phyloP scores from a whole-genome alignment of 805 yeast genomes.

The Candida nitratophila region DNA sequence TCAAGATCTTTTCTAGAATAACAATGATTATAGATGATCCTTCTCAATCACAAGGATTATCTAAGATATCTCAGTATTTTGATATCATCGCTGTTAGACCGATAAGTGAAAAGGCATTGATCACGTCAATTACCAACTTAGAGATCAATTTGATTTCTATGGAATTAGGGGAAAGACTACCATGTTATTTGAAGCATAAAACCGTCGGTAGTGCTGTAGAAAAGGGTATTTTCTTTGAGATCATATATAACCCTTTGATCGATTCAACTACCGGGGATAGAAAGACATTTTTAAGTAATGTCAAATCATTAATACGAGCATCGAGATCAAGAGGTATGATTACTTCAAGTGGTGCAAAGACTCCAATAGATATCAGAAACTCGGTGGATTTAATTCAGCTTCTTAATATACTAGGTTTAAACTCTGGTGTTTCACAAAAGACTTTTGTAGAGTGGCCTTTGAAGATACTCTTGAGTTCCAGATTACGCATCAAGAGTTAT shows the following conservation, averaged over 20 bases:
- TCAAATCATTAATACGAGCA: conserved; percentile 70
- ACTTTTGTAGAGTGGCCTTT: conserved; percentile 56
- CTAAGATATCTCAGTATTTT: conserved; percentile 39
- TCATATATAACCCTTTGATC: conserved; percentile 56
- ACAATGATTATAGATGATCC: conserved; percentile 77
- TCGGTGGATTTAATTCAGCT: conserved; percentile 64
- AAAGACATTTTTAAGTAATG: conserved; percentile 56
- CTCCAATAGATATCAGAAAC: conserved; percentile 53
- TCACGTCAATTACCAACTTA: conserved; percentile 63
- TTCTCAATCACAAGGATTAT: conserved; percentile 59
- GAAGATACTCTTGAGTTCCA: conserved; percentile 62
- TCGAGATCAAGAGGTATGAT: conserved; percentile 76
- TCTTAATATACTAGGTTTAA: conserved; percentile 63
- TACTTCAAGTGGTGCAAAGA: conserved; percentile 66
- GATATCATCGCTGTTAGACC: conserved; percentile 85
- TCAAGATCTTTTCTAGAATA: conserved; percentile 56
- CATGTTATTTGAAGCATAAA: conserved; percentile 76
- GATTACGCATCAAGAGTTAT: conserved; percentile 64
- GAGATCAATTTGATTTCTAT: conserved; percentile 81
- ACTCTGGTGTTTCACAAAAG: conserved; percentile 49
- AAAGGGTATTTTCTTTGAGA: conserved; percentile 77
- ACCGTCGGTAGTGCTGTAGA: conserved; percentile 76
- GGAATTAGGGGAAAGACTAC: conserved; percentile 55
- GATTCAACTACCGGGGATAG: conserved; percentile 37
- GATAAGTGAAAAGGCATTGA: conserved; percentile 66